Conservation (phyloP, 129 eudicot genomes). For the Solidago caesia region DNA sequence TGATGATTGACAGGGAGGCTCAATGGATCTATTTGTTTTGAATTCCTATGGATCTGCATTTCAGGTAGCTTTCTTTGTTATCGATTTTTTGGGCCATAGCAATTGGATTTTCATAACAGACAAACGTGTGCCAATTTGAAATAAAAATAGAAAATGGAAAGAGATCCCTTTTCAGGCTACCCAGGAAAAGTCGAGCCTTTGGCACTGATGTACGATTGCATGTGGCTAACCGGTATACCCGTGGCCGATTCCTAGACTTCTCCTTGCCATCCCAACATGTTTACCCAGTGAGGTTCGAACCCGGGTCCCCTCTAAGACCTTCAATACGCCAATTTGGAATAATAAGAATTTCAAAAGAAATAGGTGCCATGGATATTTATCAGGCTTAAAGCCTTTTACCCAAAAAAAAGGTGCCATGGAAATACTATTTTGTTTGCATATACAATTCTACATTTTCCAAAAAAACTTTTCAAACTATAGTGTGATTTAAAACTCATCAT, state of each 20-base stretch:
- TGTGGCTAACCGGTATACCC: no score
- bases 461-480: background rate
- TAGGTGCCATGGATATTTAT: background rate
- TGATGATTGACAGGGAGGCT: conserved; percentile 67
- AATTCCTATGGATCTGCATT: conserved; percentile 98
- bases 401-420: background rate
- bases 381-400: no score
- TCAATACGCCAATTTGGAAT: no score
- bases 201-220: no score
- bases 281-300: no score
- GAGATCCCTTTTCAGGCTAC: no score
- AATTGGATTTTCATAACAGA: background rate
- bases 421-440: background rate
- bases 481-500: background rate
- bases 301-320: no score
- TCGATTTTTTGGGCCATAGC: background rate
- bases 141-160: background rate
- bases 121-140: background rate
- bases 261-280: no score
- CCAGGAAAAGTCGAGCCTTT: no score
- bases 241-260: no score
- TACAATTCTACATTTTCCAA: background rate
- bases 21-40: conserved; percentile 90
- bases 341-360: background rate
- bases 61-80: conserved; percentile 51